Conservation (phyloP, 2,329 filamentous ascomycete genomes). For the Teratosphaeria epicoccoides region DNA sequence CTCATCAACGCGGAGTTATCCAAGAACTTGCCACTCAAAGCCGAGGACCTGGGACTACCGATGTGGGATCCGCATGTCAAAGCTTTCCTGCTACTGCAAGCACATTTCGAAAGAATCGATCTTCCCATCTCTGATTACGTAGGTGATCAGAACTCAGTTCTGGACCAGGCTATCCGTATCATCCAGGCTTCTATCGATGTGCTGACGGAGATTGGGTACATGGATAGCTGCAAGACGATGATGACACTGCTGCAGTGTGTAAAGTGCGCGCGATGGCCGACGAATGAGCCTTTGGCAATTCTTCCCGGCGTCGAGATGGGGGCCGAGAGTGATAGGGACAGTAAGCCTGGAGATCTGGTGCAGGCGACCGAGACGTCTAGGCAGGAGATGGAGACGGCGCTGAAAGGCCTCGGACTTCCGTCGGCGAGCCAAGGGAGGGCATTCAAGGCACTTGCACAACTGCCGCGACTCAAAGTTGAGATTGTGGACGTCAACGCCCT, state of each 20-base stretch:
- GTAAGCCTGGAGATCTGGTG: slow-evolving; percentile 27
- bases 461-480: slow-evolving; percentile 60
- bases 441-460: slow-evolving; percentile 48
- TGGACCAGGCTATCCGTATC: slow-evolving; percentile 95
- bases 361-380: slow-evolving; percentile 29
- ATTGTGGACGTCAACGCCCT: slow-evolving; percentile 51
- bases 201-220: slow-evolving; percentile 74
- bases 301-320: slow-evolving; percentile 57
- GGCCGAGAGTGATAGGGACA: slow-evolving; percentile 31
- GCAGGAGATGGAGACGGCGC: slow-evolving; percentile 21
- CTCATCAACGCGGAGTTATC: slow-evolving; percentile 89
- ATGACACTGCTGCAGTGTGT: slow-evolving; percentile 80
- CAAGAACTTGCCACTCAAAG: slow-evolving; percentile 62
- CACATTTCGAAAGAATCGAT: slow-evolving; percentile 85
- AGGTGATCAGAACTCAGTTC: slow-evolving; percentile 75
- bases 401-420: slow-evolving; percentile 45
- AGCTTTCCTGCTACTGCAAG: slow-evolving; percentile 83
- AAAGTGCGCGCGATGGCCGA: slow-evolving; percentile 86
- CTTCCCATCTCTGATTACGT: slow-evolving; percentile 96
- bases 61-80: slow-evolving; percentile 99
- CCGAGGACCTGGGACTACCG: slow-evolving; percentile 57
- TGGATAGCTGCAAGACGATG: slow-evolving; percentile 69
- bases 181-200: slow-evolving; percentile 92
- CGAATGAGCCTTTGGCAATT: slow-evolving; percentile 67
- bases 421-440: slow-evolving; percentile 38